Base-by-base conservation (phyloP, 1,139 yeast species). In the Candida albicans region DNA sequence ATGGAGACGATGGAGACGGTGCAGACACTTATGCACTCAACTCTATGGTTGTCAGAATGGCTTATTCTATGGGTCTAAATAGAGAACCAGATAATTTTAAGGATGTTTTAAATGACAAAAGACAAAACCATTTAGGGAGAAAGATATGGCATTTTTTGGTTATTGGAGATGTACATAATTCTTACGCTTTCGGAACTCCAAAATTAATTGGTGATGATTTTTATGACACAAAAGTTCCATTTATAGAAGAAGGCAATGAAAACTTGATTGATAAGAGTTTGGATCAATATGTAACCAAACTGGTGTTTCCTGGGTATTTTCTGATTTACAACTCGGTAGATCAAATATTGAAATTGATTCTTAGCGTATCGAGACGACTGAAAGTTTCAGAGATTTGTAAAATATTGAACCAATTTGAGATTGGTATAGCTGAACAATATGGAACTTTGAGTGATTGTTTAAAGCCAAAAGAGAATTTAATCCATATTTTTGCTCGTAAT, bases 71-170 rank as follows among this genome's bases (percentile, higher is more conserved):
- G 39, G 82, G 83, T 0, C 54, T 77, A 29, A 68, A 77, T 52
- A 55, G 79, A 35, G 77, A 73, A 15, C 75, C 75, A 1, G 67
- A 63, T 31, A 58, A 54, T 35, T 57, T 62, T 42, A 41, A 48
- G 2, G 58, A 53, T 24, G 42, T 50, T 2, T 46, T 55, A 43
- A 41, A 52, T 46, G 59, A 67, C 48, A 57, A 61, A 38, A 57
- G 58, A 40, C 47, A 60, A 22, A 66, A 73, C 40, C 68, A 70
- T 52, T 55, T 72, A 15, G 70, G 73, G 57, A 65, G 86, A 52
- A 79, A 78, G 48, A 67, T 79, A 2, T 81, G 85, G 85, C 69
- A 70, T 52, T 57, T 50, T 29, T 45, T 67, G 22, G 51, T 58
- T 2, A 37, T 60, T 22, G 48, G 49, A 33, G 75, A 70, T 50